phyloP scores from a whole-genome alignment of 225 moss, liverwort and hornwort genomes.

The Sphagnum tenellum region DNA sequence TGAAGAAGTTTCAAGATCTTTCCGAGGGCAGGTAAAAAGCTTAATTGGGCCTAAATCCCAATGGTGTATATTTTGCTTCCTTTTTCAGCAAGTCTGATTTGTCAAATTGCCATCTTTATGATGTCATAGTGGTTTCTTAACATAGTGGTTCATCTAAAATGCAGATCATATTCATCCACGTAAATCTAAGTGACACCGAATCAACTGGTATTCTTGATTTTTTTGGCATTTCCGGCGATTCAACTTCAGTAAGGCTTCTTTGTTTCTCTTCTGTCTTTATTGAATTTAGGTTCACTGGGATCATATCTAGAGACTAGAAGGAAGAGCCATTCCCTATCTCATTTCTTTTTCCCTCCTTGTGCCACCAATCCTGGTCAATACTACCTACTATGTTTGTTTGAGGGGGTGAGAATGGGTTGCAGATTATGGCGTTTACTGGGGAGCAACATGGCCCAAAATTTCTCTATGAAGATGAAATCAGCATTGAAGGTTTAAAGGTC shows the following conservation, averaged over 20 bases:
- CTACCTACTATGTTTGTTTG: too few species aligned
- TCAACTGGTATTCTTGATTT: constrained; percentile 19
- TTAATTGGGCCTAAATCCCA: too few species aligned
- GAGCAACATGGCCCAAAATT: constrained; percentile 52
- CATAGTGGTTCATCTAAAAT: background rate
- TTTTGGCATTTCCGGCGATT: constrained; percentile 36
- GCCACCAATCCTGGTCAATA: too few species aligned
- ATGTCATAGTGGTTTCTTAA: too few species aligned
- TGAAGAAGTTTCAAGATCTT: constrained; percentile 37
- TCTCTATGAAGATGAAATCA: constrained; percentile 54
- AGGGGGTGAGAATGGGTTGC: background rate
- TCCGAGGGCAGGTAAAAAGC: constrained; percentile 31
- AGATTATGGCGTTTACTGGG: constrained; percentile 66
- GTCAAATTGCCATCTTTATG: too few species aligned
- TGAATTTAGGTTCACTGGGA: too few species aligned
- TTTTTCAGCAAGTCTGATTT: too few species aligned
- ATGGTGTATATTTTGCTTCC: too few species aligned
- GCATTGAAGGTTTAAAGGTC: constrained; percentile 46
- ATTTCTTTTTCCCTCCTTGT: too few species aligned
- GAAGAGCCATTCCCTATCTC: too few species aligned
- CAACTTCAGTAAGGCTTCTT: background rate
- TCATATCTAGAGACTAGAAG: too few species aligned
- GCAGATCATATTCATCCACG: constrained; percentile 44
- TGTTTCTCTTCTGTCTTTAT: too few species aligned
- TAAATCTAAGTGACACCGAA: constrained; percentile 22